Evolutionary conservation across 768 basidiomycete species (phyloP), one percentile per base, ranked within the genome.

Genomic region (Pleurotus sapidus): DNA sequence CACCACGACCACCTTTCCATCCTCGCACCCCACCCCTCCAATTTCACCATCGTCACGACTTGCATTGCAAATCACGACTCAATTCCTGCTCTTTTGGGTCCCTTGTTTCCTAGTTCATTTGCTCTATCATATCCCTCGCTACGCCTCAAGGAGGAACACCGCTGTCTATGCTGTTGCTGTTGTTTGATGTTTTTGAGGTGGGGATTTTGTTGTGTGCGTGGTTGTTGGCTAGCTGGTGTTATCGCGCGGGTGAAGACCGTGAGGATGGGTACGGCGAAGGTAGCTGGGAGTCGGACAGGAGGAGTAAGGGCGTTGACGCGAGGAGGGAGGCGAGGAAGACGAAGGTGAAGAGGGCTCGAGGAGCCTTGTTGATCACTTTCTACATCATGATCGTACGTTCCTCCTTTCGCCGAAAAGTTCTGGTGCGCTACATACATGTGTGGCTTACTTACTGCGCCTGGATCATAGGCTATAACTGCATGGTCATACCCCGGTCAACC

Each of bases 81-180:
- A 91, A 64, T 91, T 91, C 68, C 77, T 79, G n/a, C 74, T 91
- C 14, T 88, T 89, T 70, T 91, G 89, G 89, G 85, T 86, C 80
- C 89, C 89, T 0, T 76, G 89, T 61, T 67, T 90, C 46, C 80
- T 87, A 3, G n/a, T 65, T 91, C 17, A 71, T 90, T 20, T 85
- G 81, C 0, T 91, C 89, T 88, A 65, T 91, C 18, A 71, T 90
- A 18, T 85, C 80, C 0, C 91, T 89, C 89, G 84, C 83, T 79
- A 73, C 73, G 4, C 30, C 30, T 34, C 30, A 11, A 34, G 9
- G 30, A 11, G 63, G 69, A 45, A 84, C 77, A 63, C 89, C 89
- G 0, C 70, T 90, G 68, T 72, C 76, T 5, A 68, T 90, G 27
- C 74, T 91, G 34, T 91, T 91, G 62, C 67, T 91, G 24, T 73